phyloP scores from a whole-genome alignment of 2,329 filamentous ascomycete species.

The Leptographium radiaticola region DNA sequence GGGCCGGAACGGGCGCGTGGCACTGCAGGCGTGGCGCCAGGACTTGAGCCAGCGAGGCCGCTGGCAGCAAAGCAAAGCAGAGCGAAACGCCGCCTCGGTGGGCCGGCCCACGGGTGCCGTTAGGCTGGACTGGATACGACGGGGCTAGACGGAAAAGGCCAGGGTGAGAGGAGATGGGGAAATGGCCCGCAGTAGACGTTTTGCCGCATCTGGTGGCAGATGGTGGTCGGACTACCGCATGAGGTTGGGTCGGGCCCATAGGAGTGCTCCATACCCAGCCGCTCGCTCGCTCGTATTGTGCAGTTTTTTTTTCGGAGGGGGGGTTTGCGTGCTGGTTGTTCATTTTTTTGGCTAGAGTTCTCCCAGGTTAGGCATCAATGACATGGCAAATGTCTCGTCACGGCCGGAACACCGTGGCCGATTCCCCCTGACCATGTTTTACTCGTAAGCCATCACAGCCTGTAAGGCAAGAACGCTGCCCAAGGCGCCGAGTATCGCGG shows the following conservation, averaged over 20 bases:
- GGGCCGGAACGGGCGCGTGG: too few species aligned
- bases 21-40: too few species aligned
- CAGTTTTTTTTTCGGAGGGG: background rate
- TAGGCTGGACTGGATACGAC: background rate
- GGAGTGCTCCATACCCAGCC: too few species aligned
- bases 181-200: background rate
- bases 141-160: background rate
- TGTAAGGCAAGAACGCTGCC: background rate
- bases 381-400: too few species aligned
- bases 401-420: too few species aligned
- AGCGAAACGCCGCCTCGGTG: background rate
- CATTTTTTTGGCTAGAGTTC: background rate
- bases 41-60: too few species aligned
- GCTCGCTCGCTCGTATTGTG: too few species aligned
- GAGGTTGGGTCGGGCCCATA: background rate
- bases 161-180: background rate
- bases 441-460: background rate
- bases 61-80: background rate
- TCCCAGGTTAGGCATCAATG: background rate
- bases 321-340: background rate
- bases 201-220: background rate
- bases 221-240: background rate
- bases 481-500: background rate
- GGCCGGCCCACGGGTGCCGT: background rate
- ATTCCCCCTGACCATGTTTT: background rate